These are phyloP conservation scores for Neodidymelliopsis sp. DNA, from an alignment of 2,329 filamentous ascomycete species.

Conservation along the genomic window DNA sequence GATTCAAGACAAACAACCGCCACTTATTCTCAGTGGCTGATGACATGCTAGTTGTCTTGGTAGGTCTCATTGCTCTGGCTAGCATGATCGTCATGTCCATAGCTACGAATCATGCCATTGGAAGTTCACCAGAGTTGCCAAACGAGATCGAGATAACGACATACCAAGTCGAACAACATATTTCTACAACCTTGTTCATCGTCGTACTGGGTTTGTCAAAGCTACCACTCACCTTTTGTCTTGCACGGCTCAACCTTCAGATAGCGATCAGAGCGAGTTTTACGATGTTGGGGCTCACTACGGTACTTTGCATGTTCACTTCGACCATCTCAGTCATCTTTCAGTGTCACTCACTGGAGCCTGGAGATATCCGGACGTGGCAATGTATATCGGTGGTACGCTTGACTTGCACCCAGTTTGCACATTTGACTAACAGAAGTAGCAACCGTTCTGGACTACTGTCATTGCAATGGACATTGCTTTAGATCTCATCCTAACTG, in stretches of 20 bases:
- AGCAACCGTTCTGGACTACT: constrained; percentile 35
- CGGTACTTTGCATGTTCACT: constrained; percentile 26
- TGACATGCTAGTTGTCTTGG: constrained; percentile 29
- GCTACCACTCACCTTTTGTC: constrained; percentile 30
- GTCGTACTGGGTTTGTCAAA: constrained; percentile 34
- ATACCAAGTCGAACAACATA: constrained; percentile 33
- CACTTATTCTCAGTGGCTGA: constrained; percentile 23
- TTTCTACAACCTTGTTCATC: constrained; percentile 34
- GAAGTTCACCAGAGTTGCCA: constrained; percentile 27
- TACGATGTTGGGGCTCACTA: constrained; percentile 18
- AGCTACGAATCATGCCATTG: constrained; percentile 29
- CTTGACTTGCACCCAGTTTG: background rate
- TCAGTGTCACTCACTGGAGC: constrained; percentile 34
- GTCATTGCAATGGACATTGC: constrained; percentile 26
- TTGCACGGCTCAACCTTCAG: constrained; percentile 26
- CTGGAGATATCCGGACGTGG: constrained; percentile 32
- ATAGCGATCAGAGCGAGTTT: constrained; percentile 22
- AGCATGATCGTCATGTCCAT: constrained; percentile 32
- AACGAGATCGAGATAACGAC: constrained; percentile 2
- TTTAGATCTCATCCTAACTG: constrained; percentile 27
- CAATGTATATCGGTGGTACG: constrained; percentile 36
- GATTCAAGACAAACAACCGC: constrained; percentile 22
- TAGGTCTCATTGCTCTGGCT: constrained; percentile 31
- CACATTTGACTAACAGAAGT: background rate
- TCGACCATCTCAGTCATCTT: constrained; percentile 26